phyloP scores from a whole-genome alignment of 2,329 filamentous ascomycete species.

The Fusarium sp. region DNA sequence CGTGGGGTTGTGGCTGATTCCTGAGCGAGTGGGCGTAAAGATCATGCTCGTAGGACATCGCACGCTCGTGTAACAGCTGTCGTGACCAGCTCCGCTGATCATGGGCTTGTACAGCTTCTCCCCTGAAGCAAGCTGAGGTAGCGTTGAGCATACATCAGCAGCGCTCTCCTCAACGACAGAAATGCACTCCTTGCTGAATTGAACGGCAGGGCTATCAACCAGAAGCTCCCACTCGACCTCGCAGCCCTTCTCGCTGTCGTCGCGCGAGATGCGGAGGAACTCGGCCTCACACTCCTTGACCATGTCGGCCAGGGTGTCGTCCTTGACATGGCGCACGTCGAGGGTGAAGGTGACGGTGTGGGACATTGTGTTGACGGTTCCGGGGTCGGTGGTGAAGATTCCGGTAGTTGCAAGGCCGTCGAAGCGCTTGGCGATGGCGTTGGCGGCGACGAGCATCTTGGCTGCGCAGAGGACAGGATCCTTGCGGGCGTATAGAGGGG shows the following conservation, averaged over 20 bases:
- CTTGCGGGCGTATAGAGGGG: constrained; percentile 41
- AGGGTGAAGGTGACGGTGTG: constrained; percentile 71
- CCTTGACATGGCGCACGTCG: constrained; percentile 68
- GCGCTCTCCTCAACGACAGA: constrained; percentile 68
- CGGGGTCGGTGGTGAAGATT: constrained; percentile 53
- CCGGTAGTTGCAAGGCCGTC: constrained; percentile 43
- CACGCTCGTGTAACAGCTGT: constrained; percentile 43
- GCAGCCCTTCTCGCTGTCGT: constrained; percentile 62
- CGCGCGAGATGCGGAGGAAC: constrained; percentile 64
- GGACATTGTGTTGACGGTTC: constrained; percentile 75
- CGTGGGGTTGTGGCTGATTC: constrained; percentile 39
- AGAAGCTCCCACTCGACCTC: constrained; percentile 67
- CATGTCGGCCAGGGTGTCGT: constrained; percentile 62
- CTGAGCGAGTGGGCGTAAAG: constrained; percentile 43
- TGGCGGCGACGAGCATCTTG: constrained; percentile 41
- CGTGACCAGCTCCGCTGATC: constrained; percentile 45
- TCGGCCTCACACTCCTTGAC: constrained; percentile 53
- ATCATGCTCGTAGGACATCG: constrained; percentile 46
- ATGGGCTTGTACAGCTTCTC: constrained; percentile 37
- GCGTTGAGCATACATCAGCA: constrained; percentile 57
- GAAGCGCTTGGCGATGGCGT: constrained; percentile 33
- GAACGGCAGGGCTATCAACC: constrained; percentile 65
- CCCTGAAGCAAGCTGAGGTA: constrained; percentile 36
- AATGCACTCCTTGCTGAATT: constrained; percentile 73
- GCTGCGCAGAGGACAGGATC: constrained; percentile 43